Conservation (phyloP, 1,284 basidiomycete genomes). For the Naganishia sp. region DNA sequence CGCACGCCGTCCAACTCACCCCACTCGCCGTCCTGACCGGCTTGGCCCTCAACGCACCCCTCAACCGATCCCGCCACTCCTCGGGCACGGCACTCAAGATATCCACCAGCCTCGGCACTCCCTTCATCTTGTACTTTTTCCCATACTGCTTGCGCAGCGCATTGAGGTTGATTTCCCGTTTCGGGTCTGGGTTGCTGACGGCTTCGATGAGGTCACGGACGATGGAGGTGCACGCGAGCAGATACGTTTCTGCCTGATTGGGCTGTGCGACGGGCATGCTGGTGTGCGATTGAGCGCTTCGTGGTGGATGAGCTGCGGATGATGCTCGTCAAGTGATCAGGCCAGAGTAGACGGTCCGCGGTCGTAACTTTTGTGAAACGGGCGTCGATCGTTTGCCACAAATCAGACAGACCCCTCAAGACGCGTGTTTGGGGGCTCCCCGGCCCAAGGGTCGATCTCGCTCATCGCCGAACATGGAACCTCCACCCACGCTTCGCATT, state of each 20-base stretch:
- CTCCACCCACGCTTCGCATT: background rate
- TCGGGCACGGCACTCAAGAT: conserved; percentile 98
- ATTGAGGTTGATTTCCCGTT: conserved; percentile 67
- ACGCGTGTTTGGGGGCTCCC: no score
- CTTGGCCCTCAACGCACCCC: conserved; percentile 88
- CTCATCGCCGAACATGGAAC: no score
- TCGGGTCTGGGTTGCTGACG: conserved; percentile 38
- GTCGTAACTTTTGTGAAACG: no score
- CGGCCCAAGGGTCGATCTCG: no score
- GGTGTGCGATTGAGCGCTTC: background rate
- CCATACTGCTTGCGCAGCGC: conserved; percentile 82
- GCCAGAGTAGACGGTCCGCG: no score
- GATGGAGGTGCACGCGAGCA: conserved; percentile 91
- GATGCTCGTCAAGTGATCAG: no score
- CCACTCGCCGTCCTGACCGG: conserved; percentile 98
- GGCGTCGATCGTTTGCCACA: no score
- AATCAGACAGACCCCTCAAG: no score
- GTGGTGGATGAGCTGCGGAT: no score
- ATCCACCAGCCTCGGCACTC: conserved; percentile 90
- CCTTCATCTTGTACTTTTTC: conserved; percentile 83
- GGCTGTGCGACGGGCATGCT: conserved; percentile 38
- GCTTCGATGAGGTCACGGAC: conserved; percentile 84
- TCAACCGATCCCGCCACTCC: conserved; percentile 86
- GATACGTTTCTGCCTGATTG: conserved; percentile 78
- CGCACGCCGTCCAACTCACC: conserved; percentile 57